A percentile compares a stretch with the other conserved stretches of the same genome.
Conservation (phyloP, 345 rosid species). For the Brassica carinata region DNA sequence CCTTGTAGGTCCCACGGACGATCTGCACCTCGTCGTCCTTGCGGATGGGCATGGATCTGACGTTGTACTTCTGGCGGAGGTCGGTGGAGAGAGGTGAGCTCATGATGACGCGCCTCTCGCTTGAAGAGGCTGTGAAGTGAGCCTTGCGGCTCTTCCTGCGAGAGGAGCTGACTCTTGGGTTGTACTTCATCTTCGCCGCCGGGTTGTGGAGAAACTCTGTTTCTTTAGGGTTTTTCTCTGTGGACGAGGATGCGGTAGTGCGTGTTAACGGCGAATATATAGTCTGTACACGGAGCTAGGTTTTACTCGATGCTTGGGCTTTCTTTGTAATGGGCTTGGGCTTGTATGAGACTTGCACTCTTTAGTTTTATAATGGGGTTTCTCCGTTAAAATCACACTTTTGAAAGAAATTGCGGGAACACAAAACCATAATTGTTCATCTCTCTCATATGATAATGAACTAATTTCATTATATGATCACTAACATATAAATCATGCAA, state of each 20-base stretch:
- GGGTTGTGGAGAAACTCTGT: slow-evolving; percentile 1
- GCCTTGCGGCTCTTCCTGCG: slow-evolving; percentile 87
- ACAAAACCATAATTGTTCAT: too few relatives aligned
- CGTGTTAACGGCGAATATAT: neutral
- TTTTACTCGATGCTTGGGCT: slow-evolving; percentile 18
- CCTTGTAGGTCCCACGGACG: slow-evolving; percentile 80
- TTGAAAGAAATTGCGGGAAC: too few relatives aligned
- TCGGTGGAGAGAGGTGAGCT: slow-evolving; percentile 70
- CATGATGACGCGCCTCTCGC: slow-evolving; percentile 74
- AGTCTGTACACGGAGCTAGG: slow-evolving; percentile 13
- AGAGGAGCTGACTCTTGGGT: slow-evolving; percentile 68
- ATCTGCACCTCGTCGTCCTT: slow-evolving; percentile 87
- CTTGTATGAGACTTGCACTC: neutral
- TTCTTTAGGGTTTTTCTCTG: slow-evolving; percentile 33
- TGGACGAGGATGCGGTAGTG: neutral
- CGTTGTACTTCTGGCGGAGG: slow-evolving; percentile 78
- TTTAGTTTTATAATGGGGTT: neutral
- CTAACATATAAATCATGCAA: neutral
- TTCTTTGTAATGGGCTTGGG: neutral
- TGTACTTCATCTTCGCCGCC: slow-evolving; percentile 71
- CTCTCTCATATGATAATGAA: too few relatives aligned
- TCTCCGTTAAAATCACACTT: neutral
- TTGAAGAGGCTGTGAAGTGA: slow-evolving; percentile 71
- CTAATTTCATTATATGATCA: neutral
- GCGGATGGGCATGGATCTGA: slow-evolving; percentile 77